A percentile compares a stretch with the other conserved stretches of the same genome.
phyloP scores from a whole-genome alignment of 2,329 filamentous ascomycete species.

The Calonectria pteridis region DNA sequence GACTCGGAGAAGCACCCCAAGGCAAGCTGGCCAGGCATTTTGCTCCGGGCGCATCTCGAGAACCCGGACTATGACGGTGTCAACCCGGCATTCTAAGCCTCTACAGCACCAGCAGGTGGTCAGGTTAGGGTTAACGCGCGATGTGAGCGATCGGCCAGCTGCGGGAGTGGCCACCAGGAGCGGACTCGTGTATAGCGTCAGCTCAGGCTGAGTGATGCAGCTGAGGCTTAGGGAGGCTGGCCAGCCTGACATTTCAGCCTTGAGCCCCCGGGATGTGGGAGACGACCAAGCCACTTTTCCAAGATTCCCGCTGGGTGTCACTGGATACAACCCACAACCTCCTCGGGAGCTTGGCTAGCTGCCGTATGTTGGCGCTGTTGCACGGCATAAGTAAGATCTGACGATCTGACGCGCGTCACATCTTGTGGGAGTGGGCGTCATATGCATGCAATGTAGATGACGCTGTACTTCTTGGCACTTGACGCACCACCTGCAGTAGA shows the following conservation, averaged over 20 bases:
- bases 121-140: background rate
- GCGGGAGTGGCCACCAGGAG: background rate
- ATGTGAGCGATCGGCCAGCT: background rate
- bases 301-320: background rate
- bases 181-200: background rate
- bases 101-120: background rate
- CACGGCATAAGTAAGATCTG: background rate
- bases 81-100: conserved; percentile 45
- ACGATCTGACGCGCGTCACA: background rate
- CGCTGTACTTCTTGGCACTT: background rate
- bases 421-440: background rate
- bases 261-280: conserved; percentile 7
- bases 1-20: conserved; percentile 45
- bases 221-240: background rate
- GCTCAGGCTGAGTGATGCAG: background rate
- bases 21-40: conserved; percentile 48
- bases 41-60: conserved; percentile 46
- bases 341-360: background rate
- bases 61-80: conserved; percentile 44
- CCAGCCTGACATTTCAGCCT: background rate
- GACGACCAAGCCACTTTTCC: conserved; percentile 3
- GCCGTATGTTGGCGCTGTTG: background rate
- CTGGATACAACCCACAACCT: background rate
- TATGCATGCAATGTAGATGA: background rate
- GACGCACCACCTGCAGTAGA: background rate